Percentiles rank a stretch among this genome's conserved stretches.
phyloP scores from a whole-genome alignment of 225 moss, liverwort and hornwort genomes.

The Polytrichum formosum region DNA sequence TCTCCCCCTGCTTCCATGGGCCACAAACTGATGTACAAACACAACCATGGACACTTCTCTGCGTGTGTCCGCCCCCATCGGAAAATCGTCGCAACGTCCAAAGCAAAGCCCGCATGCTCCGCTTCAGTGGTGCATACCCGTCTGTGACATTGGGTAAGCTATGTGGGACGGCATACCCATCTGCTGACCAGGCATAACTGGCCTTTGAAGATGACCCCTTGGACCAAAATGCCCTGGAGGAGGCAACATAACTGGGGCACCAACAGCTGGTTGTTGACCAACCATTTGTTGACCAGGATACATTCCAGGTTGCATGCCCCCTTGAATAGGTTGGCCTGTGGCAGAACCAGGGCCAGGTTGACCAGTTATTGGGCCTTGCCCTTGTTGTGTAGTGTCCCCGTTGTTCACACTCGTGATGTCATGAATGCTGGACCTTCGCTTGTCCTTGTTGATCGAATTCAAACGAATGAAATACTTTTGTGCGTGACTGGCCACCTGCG shows the following conservation, averaged over 20 bases:
- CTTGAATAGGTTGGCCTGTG: conserved; percentile 65
- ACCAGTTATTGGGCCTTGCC: conserved; percentile 85
- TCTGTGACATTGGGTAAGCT: conserved; percentile 76
- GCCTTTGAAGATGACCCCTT: conserved; percentile 72
- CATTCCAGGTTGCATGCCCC: conserved; percentile 66
- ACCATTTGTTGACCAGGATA: conserved; percentile 52
- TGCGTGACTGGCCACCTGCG: conserved; percentile 96
- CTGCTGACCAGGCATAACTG: conserved; percentile 72
- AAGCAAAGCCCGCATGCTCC: conserved; percentile 15
- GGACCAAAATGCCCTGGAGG: conserved; percentile 70
- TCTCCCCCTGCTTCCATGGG: conserved; percentile 33
- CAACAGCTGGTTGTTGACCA: conserved; percentile 54
- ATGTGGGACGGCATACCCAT: conserved; percentile 72
- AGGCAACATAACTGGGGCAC: conserved; percentile 61
- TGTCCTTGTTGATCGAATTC: conserved; percentile 92
- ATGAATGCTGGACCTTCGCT: conserved; percentile 94
- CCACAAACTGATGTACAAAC: conserved; percentile 55
- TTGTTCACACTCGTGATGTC: conserved; percentile 90
- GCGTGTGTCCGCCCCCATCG: conserved; percentile 10
- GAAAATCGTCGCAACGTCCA: conserved; percentile 4
- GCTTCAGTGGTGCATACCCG: conserved; percentile 73
- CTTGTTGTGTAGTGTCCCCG: conserved; percentile 62
- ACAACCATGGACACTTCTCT: conserved; percentile 29
- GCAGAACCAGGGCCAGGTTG: conserved; percentile 66
- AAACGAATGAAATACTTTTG: conserved; percentile 93